Conservation (phyloP, 2,329 filamentous ascomycete genomes). For the Pseudogymnoascus sp. region DNA sequence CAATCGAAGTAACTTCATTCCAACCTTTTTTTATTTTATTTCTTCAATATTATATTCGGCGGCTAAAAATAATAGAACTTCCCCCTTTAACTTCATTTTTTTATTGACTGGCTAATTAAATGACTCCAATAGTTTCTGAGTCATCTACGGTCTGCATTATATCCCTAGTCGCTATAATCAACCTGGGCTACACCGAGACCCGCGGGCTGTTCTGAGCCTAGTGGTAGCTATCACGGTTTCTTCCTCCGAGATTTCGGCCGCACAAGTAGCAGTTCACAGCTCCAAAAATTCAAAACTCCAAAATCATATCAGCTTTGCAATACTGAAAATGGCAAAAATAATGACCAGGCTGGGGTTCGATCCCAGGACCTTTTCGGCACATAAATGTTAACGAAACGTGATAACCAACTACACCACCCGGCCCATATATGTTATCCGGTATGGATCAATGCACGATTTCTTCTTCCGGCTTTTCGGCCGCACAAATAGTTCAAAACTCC, state of each 20-base stretch:
- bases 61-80: background rate
- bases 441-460: background rate
- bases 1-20: too few species aligned
- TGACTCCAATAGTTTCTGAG: background rate
- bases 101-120: background rate
- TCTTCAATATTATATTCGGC: too few species aligned
- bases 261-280: too few species aligned
- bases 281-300: background rate
- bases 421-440: too few species aligned
- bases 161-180: background rate
- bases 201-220: background rate
- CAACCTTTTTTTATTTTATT: too few species aligned
- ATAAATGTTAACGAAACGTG: slow-evolving; percentile 8
- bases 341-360: slow-evolving; percentile 6
- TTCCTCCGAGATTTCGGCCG: background rate
- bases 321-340: background rate
- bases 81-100: background rate
- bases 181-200: background rate
- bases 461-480: background rate
- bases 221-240: too few species aligned
- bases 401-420: slow-evolving; percentile 8
- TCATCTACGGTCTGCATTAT: background rate
- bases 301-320: background rate
- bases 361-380: slow-evolving; percentile 7
- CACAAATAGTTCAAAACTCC: background rate